A percentile compares a stretch with the other conserved stretches of the same genome.
These are phyloP conservation scores for Nicotiana tomentosiformis DNA, from an alignment of 257 asterid genomes.

Conservation along the genomic window DNA sequence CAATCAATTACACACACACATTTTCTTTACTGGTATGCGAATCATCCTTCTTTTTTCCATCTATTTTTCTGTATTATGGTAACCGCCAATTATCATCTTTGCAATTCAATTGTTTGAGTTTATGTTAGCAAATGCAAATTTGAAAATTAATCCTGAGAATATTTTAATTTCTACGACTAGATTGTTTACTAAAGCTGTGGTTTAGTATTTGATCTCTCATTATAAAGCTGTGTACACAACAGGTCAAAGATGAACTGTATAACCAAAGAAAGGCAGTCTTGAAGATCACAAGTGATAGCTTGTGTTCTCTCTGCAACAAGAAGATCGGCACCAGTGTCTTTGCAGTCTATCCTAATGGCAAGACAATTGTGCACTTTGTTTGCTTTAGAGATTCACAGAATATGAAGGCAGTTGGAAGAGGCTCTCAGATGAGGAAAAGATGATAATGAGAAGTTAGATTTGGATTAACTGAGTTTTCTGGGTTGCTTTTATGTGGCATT, in stretches of 20 bases:
- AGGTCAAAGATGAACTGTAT: constrained; percentile 84
- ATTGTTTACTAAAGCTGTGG: neutral
- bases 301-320: constrained; percentile 91
- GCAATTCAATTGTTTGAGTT: neutral
- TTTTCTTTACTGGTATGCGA: neutral
- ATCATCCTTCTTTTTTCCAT: neutral
- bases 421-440: constrained; percentile 43
- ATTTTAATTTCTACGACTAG: neutral
- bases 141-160: neutral
- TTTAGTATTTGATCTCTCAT: neutral
- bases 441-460: constrained; percentile 19
- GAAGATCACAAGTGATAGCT: constrained; percentile 71
- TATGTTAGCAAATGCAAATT: neutral
- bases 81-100: neutral
- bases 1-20: neutral
- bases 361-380: constrained; percentile 80
- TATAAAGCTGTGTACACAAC: constrained; percentile 9
- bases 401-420: constrained; percentile 74
- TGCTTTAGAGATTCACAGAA: constrained; percentile 89
- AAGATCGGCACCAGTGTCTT: constrained; percentile 92
- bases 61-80: neutral
- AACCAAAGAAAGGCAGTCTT: constrained; percentile 60
- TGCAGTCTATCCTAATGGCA: constrained; percentile 90
- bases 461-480: neutral
- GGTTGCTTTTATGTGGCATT: neutral